These are phyloP conservation scores for Skeletonema marinoi DNA, from an alignment of 108 stramenopile species.

Conservation along the genomic window DNA sequence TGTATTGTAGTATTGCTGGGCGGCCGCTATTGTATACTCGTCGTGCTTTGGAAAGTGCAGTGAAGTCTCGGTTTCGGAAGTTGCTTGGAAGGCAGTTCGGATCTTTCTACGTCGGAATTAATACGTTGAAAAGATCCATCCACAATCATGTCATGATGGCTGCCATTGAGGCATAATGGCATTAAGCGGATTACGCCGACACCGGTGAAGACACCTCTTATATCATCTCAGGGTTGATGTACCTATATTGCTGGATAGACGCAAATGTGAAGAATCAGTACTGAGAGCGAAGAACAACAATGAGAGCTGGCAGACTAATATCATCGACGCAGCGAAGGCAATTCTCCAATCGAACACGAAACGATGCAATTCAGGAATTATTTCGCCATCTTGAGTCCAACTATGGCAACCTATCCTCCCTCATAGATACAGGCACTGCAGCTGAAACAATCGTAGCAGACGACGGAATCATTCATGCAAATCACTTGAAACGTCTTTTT, in stretches of 20 bases:
- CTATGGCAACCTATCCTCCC: slow-evolving; percentile 38
- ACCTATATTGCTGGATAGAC: too few relatives aligned
- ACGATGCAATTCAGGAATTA: slow-evolving; percentile 27
- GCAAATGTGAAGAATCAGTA: too few relatives aligned
- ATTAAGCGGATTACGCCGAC: too few relatives aligned
- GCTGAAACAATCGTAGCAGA: slow-evolving; percentile 36
- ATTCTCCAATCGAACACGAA: slow-evolving; percentile 15
- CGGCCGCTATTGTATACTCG: neutral
- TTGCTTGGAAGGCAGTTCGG: neutral
- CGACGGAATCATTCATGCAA: slow-evolving; percentile 35
- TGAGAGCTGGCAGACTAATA: neutral
- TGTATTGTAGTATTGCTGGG: neutral
- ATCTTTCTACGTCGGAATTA: neutral
- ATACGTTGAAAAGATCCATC: too few relatives aligned
- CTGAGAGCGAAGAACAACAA: neutral
- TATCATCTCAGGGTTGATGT: too few relatives aligned
- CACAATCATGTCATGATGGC: too few relatives aligned
- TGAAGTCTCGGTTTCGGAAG: neutral
- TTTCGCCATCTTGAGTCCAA: slow-evolving; percentile 32
- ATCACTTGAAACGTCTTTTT: slow-evolving; percentile 52
- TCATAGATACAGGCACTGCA: slow-evolving; percentile 32
- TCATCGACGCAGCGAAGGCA: neutral
- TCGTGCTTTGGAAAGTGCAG: too few relatives aligned
- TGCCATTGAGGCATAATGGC: too few relatives aligned
- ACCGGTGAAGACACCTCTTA: too few relatives aligned